Conservation (phyloP, 768 basidiomycete genomes). For the Peribolospora baueri region DNA sequence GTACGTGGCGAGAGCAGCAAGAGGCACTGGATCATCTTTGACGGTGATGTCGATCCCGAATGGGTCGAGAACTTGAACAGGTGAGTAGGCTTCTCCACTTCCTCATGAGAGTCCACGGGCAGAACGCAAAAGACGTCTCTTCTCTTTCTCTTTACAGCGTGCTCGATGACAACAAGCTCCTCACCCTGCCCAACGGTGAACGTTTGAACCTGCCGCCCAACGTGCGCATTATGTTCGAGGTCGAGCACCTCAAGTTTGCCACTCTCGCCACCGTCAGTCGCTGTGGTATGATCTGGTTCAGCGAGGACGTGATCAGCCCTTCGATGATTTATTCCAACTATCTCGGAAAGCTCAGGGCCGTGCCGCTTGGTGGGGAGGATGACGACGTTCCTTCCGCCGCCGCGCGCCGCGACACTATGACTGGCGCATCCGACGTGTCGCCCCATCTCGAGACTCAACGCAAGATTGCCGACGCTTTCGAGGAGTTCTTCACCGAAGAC, state of each 20-base stretch:
- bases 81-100: constrained; percentile 24
- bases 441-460: constrained; percentile 9
- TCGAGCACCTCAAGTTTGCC: constrained; percentile 88
- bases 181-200: constrained; percentile 93
- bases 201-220: constrained; percentile 89
- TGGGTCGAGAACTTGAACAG: constrained; percentile 99
- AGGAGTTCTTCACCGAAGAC: constrained; percentile 51
- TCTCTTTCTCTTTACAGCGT: constrained; percentile 34
- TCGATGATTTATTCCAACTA: constrained; percentile 80
- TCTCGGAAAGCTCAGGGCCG: constrained; percentile 44
- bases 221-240: constrained; percentile 98
- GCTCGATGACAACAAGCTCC: constrained; percentile 88
- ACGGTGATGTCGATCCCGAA: constrained; percentile 97
- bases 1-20: constrained; percentile 91
- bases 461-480: constrained; percentile 23
- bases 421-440: neutral
- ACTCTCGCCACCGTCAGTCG: constrained; percentile 97
- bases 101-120: too few species aligned
- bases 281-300: constrained; percentile 99
- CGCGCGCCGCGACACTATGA: neutral
- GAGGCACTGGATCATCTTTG: constrained; percentile 97
- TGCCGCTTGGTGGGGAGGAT: constrained; percentile 69
- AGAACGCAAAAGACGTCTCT: neutral
- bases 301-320: constrained; percentile 78
- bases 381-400: constrained; percentile 23